Base-by-base conservation (phyloP, 2,329 filamentous ascomycete species). In the Curvularia spicifera region DNA sequence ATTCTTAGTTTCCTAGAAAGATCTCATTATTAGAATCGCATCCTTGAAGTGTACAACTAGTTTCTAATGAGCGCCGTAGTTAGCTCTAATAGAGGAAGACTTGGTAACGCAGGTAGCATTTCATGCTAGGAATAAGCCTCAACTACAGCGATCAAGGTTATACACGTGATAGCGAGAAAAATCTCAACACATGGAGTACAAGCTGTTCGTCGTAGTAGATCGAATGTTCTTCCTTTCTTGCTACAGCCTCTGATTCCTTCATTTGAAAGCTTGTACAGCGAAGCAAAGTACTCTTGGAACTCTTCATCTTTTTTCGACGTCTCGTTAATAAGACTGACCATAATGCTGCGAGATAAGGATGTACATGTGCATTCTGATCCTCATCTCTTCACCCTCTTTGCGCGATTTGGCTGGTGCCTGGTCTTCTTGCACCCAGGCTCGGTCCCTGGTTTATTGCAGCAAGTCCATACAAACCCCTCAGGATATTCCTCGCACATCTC, bases 381-480 rank as follows among this genome's bases (percentile, higher is more conserved):
- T 28, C 45, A 57, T 37, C 31, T 47, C 44, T 9, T 56, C 26
- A 47, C 29, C 40, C 50, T 56, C 51, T 59, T 64, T 15, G 42
- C 44, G 9, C 42, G 28, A 44, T 71, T 20, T 57, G 67, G 45
- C 64, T 28, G 46, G 75, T 65, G 59, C 71, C 76, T 24, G 57
- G 53, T 39, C 66, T 51, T 55, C 71, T 68, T 39, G 56, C 64
- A 59, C 40, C 63, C 39, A 43, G 39, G 12, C 12, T 53, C 26
- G 29, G 10, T 26, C 20, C 56, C 65, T 22, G 24, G 12, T 22
- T 65, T 35, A 0, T 64, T 48, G 52, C 72, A 76, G 49, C 74
- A 76, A 18, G 37, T 28, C 75, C 72, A 77, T 10, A 54, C 29
- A 57, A 75, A 74, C 28, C 68, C 70, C 9, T 73, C 63, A 0